Evolutionary conservation across 441 rosid genomes (phyloP), one percentile per base, ranked within the genome.

Genomic region (Gossypium davidsonii): DNA sequence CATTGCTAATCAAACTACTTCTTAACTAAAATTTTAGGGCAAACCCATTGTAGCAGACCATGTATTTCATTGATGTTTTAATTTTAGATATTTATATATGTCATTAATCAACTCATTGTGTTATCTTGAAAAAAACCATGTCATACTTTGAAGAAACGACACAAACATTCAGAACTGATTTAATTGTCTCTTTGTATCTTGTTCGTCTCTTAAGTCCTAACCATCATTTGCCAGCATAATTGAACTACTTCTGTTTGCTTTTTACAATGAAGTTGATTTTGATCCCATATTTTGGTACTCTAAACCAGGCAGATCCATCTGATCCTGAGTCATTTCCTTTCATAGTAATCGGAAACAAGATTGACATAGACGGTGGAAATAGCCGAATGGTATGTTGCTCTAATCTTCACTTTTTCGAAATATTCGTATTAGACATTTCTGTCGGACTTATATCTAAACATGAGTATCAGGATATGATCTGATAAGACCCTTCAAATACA

Each of bases 291-390:
- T 60, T 48, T 53, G 62, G 37, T 55, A 26, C 23, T 18, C 11
- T 61, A 12, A 64, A 71, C 10, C 82, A 90, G 92, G 88, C 88
- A 3, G 83, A 85, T 77, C 89, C 88, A 23, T 55, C 77, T 25
- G 86, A 86, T 52, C 88, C 86, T 1, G 85, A 84, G 68, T 7
- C 82, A 6, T 86, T 84, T 76, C 94, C 94, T 0, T 90, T 90
- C 72, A 71, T 88, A 72, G 3, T 90, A 75, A 80, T 88, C 1
- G 94, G 94, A 39, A 88, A 86, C 80, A 88, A 90, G 87, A 82
- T 79, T 56, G 94, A 90, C 76, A 51, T 83, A 48, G 86, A 85
- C 65, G 92, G 94, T 14, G 94, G 90, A 77, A 85, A 56, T 65
- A 83, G 84, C 62, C 76, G 89, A 83, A 87, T 73, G 82, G 94